Percentiles rank a stretch among this genome's conserved stretches.
phyloP scores from a whole-genome alignment of 192 early-diverging fungal genomes.

The Backusella psychrophila region DNA sequence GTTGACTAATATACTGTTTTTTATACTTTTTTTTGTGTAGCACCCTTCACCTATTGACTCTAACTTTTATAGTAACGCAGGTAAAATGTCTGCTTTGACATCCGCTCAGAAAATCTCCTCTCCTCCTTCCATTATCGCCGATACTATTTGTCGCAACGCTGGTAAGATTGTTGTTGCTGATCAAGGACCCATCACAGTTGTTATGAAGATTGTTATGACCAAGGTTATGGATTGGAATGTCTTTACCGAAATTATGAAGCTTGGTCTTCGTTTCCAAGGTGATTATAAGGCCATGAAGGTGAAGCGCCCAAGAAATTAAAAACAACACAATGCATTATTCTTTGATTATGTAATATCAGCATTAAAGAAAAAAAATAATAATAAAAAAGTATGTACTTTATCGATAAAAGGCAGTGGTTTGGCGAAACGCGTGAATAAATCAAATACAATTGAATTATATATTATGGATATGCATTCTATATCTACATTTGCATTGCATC shows the following conservation, averaged over 20 bases:
- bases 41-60: slow-evolving; percentile 57
- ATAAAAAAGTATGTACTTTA: neutral
- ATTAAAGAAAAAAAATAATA: neutral
- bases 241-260: slow-evolving; percentile 51
- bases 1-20: neutral
- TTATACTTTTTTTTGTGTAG: slow-evolving; percentile 5
- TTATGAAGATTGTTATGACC: slow-evolving; percentile 43
- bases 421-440: too few relatives aligned
- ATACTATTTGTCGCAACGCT: slow-evolving; percentile 51
- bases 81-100: slow-evolving; percentile 42
- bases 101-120: slow-evolving; percentile 42
- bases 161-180: slow-evolving; percentile 53
- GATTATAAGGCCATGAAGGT: slow-evolving; percentile 54
- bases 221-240: slow-evolving; percentile 60
- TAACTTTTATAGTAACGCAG: slow-evolving; percentile 55
- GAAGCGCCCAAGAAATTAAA: slow-evolving; percentile 11
- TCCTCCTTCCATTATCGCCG: slow-evolving; percentile 49
- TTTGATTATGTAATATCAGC: neutral
- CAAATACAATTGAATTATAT: too few relatives aligned
- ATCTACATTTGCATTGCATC: too few relatives aligned
- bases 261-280: slow-evolving; percentile 35
- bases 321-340: neutral
- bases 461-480: too few relatives aligned
- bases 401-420: too few relatives aligned
- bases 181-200: slow-evolving; percentile 44